Base-by-base conservation (phyloP, 192 early-diverging fungal species). In the Entomortierella beljakovae region DNA sequence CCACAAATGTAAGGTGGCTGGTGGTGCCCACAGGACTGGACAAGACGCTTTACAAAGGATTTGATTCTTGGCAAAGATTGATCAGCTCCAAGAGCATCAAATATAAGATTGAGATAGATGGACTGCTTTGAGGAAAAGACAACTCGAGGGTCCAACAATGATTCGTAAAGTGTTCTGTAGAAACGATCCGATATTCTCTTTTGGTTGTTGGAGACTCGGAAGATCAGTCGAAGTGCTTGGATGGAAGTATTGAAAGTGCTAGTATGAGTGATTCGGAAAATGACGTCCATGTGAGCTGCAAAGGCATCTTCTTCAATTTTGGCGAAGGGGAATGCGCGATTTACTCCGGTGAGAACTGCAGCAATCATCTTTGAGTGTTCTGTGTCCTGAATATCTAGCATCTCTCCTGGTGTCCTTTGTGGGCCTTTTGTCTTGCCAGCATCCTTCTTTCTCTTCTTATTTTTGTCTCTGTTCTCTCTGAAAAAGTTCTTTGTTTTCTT, bases 161-260 rank as follows among this genome's bases (percentile, higher is more conserved):
- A 92, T 55, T 92, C 93, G 82, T 98, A 98, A 9, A 99, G 74
- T 6, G 94, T 89, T 53, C 95, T 92, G 85, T 95, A 98, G 84
- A 95, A 97, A 25, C 95, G 91, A 79, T 98, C 96, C 6, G 87
- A 87, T 5, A 94, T 70, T 16, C 82, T 80, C 60, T 83, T 33
- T 35, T 70, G 58, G 33, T 70, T 73, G 32, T 54, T 70, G 37
- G 53, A 70, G n/a, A 95, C 90, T 64, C 94, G 93, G 81, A 92
- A 93, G 57, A 99, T 88, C 23, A 99, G 87, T 11, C 92, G 88
- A 34, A 99, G 88, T 18, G 98, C 93, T 82, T 98, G 98, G 60
- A 99, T 92, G 20, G 93, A 90, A 5, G 93, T 95, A 81, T 94
- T 95, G 80, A 99, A 99, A 34, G 91, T 94, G 48, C 91, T 91